Evolutionary conservation across 2,329 filamentous ascomycete genomes (phyloP), one percentile per base, ranked within the genome.

Genomic region (Aspergillus tanneri): DNA sequence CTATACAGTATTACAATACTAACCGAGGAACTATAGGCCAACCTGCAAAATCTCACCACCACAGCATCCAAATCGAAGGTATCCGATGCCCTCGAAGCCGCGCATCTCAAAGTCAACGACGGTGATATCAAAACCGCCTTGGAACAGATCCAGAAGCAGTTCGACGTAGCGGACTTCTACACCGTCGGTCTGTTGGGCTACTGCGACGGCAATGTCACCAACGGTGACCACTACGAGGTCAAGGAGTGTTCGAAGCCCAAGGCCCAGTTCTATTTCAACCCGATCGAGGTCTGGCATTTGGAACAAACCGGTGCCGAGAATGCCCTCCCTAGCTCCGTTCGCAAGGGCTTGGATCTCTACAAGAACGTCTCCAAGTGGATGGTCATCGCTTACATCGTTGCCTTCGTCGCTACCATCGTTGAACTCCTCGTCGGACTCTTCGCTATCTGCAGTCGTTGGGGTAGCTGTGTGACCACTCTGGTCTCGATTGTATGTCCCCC

Each of bases 161-260:
- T 88, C 35, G 77, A 80, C 46, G 79, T 96, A 50, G 81, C 79
- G 62, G 83, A 92, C 65, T 78, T 84, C 63, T 97, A 96, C 80
- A 81, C 87, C 52, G 78, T 97, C 65, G 83, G 81, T 64, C 78
- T 97, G 28, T 95, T 89, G 87, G 87, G 87, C 66, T 96, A 90
- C 80, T 97, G 93, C 80, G 75, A 77, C 48, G 83, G 80, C 44
- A 72, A 78, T 42, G 69, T 76, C 57, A 78, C 79, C 56, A 76
- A 77, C 60, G 76, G 78, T 54, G 76, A 77, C 55, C 75, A 66
- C 40, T 77, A 76, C 56, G 68, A 70, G 12, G 69, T 79, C 57
- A 72, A 71, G 35, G 72, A 79, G 59, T 97, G 92, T 81, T 85
- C 84, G 44, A 77, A 83, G 58, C 78, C 84, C 46, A 75, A 85